phyloP scores from a whole-genome alignment of 768 basidiomycete genomes.

The Hemileccinum impolitum region DNA sequence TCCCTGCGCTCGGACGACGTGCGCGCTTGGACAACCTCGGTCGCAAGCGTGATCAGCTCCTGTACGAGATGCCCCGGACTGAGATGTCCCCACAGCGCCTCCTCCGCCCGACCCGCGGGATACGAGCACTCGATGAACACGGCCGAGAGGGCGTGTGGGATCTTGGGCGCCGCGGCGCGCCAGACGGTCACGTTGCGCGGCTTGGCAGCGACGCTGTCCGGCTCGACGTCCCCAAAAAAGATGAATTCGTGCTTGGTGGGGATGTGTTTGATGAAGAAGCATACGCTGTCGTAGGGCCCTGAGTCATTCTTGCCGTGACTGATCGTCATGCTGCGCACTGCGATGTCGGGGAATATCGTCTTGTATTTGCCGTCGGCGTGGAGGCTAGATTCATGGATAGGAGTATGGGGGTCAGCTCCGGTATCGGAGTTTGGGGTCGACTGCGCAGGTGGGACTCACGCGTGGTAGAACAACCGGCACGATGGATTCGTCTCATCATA shows the following conservation, averaged over 20 bases:
- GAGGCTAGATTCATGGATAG: no score
- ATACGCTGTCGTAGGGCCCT: slow-evolving; percentile 69
- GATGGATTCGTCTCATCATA: slow-evolving; percentile 63
- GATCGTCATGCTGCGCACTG: slow-evolving; percentile 64
- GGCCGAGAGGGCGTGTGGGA: slow-evolving; percentile 63
- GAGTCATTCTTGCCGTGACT: slow-evolving; percentile 62
- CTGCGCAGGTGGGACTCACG: slow-evolving; percentile 41
- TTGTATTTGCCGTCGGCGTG: slow-evolving; percentile 51
- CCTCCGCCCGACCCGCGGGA: slow-evolving; percentile 64
- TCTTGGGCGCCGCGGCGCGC: slow-evolving; percentile 75
- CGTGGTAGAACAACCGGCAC: slow-evolving; percentile 58
- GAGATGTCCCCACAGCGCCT: slow-evolving; percentile 80
- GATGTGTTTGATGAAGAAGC: slow-evolving; percentile 80
- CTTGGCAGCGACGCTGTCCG: slow-evolving; percentile 63
- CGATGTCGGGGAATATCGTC: slow-evolving; percentile 49
- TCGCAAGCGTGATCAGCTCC: slow-evolving; percentile 70
- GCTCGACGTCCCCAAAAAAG: slow-evolving; percentile 95
- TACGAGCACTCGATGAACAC: slow-evolving; percentile 97
- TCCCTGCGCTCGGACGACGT: slow-evolving; percentile 1
- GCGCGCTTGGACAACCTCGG: slow-evolving; percentile 55
- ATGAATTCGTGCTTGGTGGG: slow-evolving; percentile 66
- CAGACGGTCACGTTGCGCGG: slow-evolving; percentile 72
- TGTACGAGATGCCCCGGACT: slow-evolving; percentile 73
- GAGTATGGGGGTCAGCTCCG: not conserved
- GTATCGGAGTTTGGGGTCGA: not conserved